Base-by-base conservation (phyloP, 1,284 basidiomycete genomes). In the Singerocomus inundabilis region DNA sequence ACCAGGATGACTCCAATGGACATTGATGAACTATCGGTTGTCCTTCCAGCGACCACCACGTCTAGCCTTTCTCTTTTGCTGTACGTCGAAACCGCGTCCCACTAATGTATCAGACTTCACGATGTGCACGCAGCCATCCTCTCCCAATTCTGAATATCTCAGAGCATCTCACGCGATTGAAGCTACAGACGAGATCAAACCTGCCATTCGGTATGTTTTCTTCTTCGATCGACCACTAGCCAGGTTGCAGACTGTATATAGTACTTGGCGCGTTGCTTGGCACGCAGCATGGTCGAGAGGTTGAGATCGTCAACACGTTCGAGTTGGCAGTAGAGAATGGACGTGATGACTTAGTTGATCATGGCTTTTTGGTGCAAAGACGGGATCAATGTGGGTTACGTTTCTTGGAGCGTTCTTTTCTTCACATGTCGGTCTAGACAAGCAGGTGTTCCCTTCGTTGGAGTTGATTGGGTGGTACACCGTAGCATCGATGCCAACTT, bases 381-480 rank as follows among this genome's bases (percentile, higher is more conserved):
- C 81, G 84, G 57, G 92, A 95, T 53, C 94, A 97, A 71, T 99
- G 95, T 96, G 57, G 56, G 88, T 63, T 13, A 28, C 10, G 44
- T 41, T 46, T 46, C 24, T 33, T 48, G 42, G 35, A 41, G 25
- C 30, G 11, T 51, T 38, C 34, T 45, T 39, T 48, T 31, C 15
- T 46, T 62, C 31, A 57, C 29, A 32, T 15, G 33, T 44, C 13
- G 35, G 37, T 36, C 37, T 31, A 98, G 95, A 96, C 78, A 96
- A 96, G 67, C 93, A 98, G 70, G 94, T 98, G 13, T 99, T 99
- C 68, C 97, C 96, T 4, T 93, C 93, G 0, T 79, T 98, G 40
- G 93, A 97, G 60, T 85, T 99, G 59, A 88, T 99, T 38, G 96
- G 96, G 13, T 99, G 96, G 96, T 99, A 99, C 68, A 90, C 91